A percentile compares a stretch with the other conserved stretches of the same genome.
Evolutionary conservation across 495 filamentous ascomycete genomes (phyloP).

Genomic region (Daldinia decipiens): DNA sequence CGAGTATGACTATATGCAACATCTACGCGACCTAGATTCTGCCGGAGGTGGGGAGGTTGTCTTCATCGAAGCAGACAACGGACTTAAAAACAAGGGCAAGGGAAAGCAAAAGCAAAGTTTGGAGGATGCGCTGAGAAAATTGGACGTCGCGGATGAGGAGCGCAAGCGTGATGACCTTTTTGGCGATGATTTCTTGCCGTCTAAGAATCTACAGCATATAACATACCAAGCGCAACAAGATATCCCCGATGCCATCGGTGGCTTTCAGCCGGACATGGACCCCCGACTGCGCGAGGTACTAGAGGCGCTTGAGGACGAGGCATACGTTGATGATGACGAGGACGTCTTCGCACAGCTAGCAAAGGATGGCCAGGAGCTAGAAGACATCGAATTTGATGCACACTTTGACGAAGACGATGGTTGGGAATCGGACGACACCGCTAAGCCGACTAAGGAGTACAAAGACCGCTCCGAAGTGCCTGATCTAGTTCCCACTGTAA

Average conservation of each 20-base stretch:
- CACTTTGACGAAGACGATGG: constrained; percentile 76
- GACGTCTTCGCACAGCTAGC: constrained; percentile 84
- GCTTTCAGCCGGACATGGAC: constrained; percentile 99
- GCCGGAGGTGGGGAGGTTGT: constrained; percentile 68
- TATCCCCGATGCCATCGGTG: constrained; percentile 86
- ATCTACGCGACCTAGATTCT: constrained; percentile 81
- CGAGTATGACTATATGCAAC: constrained; percentile 99
- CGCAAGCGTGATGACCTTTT: constrained; percentile 64
- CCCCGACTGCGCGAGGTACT: constrained; percentile 89
- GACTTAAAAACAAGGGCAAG: constrained; percentile 68
- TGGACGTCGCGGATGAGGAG: constrained; percentile 65
- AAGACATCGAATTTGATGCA: constrained; percentile 63
- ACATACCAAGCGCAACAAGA: constrained; percentile 96
- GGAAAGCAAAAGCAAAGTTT: constrained; percentile 71
- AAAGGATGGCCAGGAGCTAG: constrained; percentile 71
- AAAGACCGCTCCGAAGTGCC: constrained; percentile 60
- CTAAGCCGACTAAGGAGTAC: constrained; percentile 69
- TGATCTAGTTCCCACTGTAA: constrained; percentile 55
- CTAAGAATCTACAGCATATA: constrained; percentile 72
- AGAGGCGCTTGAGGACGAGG: constrained; percentile 95
- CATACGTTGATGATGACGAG: constrained; percentile 89
- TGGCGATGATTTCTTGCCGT: constrained; percentile 75
- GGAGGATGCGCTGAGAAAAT: constrained; percentile 80
- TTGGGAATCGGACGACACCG: constrained; percentile 95
- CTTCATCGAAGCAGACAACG: constrained; percentile 76